Evolutionary conservation across 2,329 filamentous ascomycete species (phyloP).

Genomic region (Gliomastix tumulicola): DNA sequence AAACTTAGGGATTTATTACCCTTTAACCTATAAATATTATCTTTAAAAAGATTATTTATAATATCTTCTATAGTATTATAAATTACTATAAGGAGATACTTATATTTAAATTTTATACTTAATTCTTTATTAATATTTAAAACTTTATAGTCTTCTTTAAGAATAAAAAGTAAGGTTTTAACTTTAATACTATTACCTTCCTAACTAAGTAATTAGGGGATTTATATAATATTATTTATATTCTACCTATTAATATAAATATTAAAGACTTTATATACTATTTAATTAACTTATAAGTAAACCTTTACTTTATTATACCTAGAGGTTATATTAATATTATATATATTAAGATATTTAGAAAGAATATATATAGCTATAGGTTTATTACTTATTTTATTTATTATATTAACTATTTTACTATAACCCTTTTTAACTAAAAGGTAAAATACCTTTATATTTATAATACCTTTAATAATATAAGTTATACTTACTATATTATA

Average conservation of each 20-base stretch:
- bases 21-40: background rate
- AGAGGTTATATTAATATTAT: conserved; percentile 4
- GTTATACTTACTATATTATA: too few relatives aligned
- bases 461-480: background rate
- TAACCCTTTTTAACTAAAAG: too few relatives aligned
- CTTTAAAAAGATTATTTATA: background rate
- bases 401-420: too few relatives aligned
- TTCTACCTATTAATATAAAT: background rate
- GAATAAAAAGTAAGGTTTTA: background rate
- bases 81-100: background rate
- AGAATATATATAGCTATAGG: background rate
- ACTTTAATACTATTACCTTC: background rate
- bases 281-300: too few relatives aligned
- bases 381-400: too few relatives aligned
- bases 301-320: too few relatives aligned
- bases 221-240: background rate
- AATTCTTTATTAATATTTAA: background rate
- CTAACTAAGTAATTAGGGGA: background rate
- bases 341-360: background rate
- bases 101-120: background rate
- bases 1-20: too few relatives aligned
- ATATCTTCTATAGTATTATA: background rate
- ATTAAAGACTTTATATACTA: background rate
- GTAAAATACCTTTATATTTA: too few relatives aligned
- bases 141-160: background rate